Evolutionary conservation across 2,329 filamentous ascomycete species (phyloP), one percentile per base, ranked within the genome.

Genomic region (Trichoderma pleuroti): DNA sequence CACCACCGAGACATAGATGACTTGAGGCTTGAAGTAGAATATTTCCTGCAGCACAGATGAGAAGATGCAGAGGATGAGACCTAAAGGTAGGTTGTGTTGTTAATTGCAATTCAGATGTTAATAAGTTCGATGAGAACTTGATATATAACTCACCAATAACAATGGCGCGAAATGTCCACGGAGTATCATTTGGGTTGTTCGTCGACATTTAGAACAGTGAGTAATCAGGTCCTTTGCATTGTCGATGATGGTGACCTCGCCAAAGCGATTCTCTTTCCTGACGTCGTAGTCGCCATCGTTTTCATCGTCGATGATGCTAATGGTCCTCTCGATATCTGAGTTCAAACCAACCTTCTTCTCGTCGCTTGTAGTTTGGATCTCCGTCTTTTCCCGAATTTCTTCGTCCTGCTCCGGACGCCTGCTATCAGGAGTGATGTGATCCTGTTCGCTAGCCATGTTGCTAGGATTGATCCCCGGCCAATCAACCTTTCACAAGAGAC

Each of bases 21-120:
- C 42, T 21, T 49, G 42, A 21, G 42, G 42, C n/a, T 49, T 49
- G 10, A 49, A 49, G n/a, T 49, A 49, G 10, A 49, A 49, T 0
- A 49, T 49, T n/a, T 49, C 42, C 5, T 49, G 42, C 10, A 49
- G n/a, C 5, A 49, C 42, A 2, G 42, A 49, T 21, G 42, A n/a
- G 42, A 49, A 49, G n/a, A 49, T 49, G 42, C 42, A 49, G 4
- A 49, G 42, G 10, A 49, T 49, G 42, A 49, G 42, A 2, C 42
- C 42, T 49, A 0, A 12, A 6, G 0, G 42, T 3, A 21, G 1
- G 42, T 0, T 21, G 42, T 6, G 5, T 21, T 46, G 10, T 46
- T 46, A 42, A 9, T n/a, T 5, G 1, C 5, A 14, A 36, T 14
- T 2, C 12, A 36, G 2, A 36, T 2, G 2, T 14, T 14, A 36